Conservation (phyloP, 495 filamentous ascomycete genomes). For the Beverwykella pulmonaria region DNA sequence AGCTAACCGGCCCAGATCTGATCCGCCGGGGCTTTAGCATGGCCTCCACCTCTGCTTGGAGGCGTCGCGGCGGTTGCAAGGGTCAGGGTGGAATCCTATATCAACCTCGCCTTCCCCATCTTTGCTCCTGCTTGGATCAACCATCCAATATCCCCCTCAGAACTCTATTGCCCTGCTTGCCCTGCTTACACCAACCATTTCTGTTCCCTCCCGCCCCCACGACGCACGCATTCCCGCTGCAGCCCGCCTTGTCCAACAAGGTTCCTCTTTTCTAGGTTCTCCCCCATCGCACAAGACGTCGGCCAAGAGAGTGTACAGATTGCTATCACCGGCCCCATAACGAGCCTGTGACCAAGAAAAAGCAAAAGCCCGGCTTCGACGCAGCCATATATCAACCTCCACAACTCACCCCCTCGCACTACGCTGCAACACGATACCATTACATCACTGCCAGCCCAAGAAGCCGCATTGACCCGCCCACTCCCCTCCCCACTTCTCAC, state of each 20-base stretch:
- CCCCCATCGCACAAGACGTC: slow-evolving; percentile 27
- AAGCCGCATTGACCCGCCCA: slow-evolving; percentile 22
- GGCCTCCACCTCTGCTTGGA: slow-evolving; percentile 29
- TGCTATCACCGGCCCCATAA: slow-evolving; percentile 37
- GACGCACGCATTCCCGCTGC: slow-evolving; percentile 33
- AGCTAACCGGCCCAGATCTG: slow-evolving; percentile 5
- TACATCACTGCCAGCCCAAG: slow-evolving; percentile 14
- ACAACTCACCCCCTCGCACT: slow-evolving; percentile 12
- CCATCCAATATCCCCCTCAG: slow-evolving; percentile 19
- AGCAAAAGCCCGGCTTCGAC: slow-evolving; percentile 21
- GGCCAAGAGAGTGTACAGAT: slow-evolving; percentile 31
- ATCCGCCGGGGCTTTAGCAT: slow-evolving; percentile 19
- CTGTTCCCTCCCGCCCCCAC: slow-evolving; percentile 31
- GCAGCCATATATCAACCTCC: slow-evolving; percentile 34
- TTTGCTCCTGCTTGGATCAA: slow-evolving; percentile 4
- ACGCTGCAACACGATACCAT: not conserved
- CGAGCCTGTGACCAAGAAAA: slow-evolving; percentile 25
- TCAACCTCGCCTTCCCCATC: slow-evolving; percentile 26
- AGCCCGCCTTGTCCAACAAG: slow-evolving; percentile 22
- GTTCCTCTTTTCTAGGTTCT: slow-evolving; percentile 16
- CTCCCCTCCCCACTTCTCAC: slow-evolving; percentile 12
- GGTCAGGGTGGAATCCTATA: slow-evolving; percentile 36
- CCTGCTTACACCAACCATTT: slow-evolving; percentile 16
- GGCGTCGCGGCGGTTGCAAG: slow-evolving; percentile 23
- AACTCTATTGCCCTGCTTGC: slow-evolving; percentile 21